Evolutionary conservation across 257 asterid species (phyloP), one percentile per base, ranked within the genome.

Genomic region (Asclepias syriaca): DNA sequence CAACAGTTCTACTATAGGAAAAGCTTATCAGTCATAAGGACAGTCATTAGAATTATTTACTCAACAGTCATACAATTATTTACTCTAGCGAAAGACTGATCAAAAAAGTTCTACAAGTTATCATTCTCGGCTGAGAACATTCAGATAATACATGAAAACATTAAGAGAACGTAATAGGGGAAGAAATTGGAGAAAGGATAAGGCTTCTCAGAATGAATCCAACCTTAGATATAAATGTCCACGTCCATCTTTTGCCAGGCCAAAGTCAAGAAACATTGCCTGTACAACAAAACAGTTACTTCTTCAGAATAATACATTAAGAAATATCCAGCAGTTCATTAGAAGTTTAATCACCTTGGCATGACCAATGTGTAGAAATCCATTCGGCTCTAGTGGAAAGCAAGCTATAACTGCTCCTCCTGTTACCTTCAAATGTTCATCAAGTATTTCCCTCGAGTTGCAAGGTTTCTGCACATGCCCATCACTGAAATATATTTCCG

Each of bases 191-290:
- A 74, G 58, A 59, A 54, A 70, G 11, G 61, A 48, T 45, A 39
- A 39, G n/a, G 77, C 34, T n/a, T 24, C 27, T 24, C 27, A 24
- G 27, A 82, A 69, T 59, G 79, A 40, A 66, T 43, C 78, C 39
- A 54, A 95, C 99, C 99, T 91, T 74, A 95, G 81, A 73, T 92
- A 92, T 85, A 97, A 95, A 84, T 89, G 77, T 80, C 99, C 99
- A 77, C 85, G 94, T 81, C 97, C 86, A 67, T 95, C 98, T 78
- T 92, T 87, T 51, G 98, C 99, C 58, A 92, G 84, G 56, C 99
- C 99, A 80, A 95, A 95, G 84, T 95, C 96, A 74, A 95, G 92
- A 84, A 90, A 95, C 99, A 95, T 92, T 78, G 98, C 98, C 99
- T 95, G 80, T 74, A 80, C n/a, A 66, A 63, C 69, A 34, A 37